Evolutionary conservation across 2,329 filamentous ascomycete species (phyloP), one percentile per base, ranked within the genome.

Genomic region (Raffaelea ambrosiae): DNA sequence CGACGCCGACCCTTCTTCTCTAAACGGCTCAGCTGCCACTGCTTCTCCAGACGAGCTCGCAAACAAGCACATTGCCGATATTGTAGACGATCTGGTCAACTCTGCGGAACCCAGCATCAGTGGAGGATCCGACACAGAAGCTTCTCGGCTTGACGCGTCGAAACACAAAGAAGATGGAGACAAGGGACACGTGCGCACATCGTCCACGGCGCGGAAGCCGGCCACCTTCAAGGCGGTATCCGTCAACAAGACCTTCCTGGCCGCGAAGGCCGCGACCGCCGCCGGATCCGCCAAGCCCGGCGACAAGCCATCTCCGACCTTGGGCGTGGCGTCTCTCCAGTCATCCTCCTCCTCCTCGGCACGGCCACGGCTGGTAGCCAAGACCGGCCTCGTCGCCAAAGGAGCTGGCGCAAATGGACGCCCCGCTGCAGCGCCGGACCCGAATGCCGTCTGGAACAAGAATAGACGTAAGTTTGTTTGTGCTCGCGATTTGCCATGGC

Each of bases 381-480:
- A 91, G 62, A 79, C 82, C 23, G 79, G 48, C 21, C 18, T 50
- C 5, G 48, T 74, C 54, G 77, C 73, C 41, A 65, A 78, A 40
- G 72, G 77, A 44, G 63, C 61, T 7, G 58, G 60, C 8, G 56
- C 73, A 58, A 83, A 80, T 58, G 77, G 79, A 8, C 81, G 83
- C 53, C 59, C 74, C 31, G 72, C 74, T 18, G 61, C 76, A 51
- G 81, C 79, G 22, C 84, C 86, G 14, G 86, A 90, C 63, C 74
- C 78, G 26, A 86, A 71, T 63, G 84, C 77, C 46, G 86, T 94
- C 38, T 94, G 88, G 88, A 94, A 93, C 68, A 90, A 89, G 67
- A 94, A 93, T 63, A 76, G 83, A 71, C 85, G 86, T 84, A 77
- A 62, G 83, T 70, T 29, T 7, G 7, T 29, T 13, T 29, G 7